Conservation (phyloP, 306 rosid genomes). For the Glycine soja region DNA sequence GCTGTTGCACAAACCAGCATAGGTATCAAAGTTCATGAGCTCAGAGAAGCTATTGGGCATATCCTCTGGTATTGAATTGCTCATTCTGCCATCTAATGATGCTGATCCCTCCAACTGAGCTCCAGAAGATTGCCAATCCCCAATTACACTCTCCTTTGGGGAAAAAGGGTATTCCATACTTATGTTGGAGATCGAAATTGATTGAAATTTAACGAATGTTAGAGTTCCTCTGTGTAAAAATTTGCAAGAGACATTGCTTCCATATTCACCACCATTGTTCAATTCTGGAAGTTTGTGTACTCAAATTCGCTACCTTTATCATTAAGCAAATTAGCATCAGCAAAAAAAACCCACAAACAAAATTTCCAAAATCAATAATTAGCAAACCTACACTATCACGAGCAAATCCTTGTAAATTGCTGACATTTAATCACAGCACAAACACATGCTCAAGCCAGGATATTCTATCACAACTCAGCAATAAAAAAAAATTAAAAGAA, state of each 20-base stretch:
- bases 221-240: slow-evolving; percentile 38
- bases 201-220: slow-evolving; percentile 12
- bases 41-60: slow-evolving; percentile 63
- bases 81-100: slow-evolving; percentile 54
- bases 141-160: slow-evolving; percentile 53
- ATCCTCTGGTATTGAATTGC: slow-evolving; percentile 57
- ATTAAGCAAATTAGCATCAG: slow-evolving; percentile 40
- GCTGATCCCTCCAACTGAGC: slow-evolving; percentile 56
- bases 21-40: slow-evolving; percentile 69
- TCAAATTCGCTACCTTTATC: slow-evolving; percentile 34
- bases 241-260: slow-evolving; percentile 26
- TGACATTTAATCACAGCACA: background rate
- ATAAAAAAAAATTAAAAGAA: background rate
- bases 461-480: slow-evolving; percentile 10
- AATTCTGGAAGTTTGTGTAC: slow-evolving; percentile 23
- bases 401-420: slow-evolving; percentile 3
- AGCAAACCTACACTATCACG: slow-evolving; percentile 2
- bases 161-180: slow-evolving; percentile 66
- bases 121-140: slow-evolving; percentile 57
- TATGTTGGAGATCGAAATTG: slow-evolving; percentile 30
- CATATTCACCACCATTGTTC: slow-evolving; percentile 20
- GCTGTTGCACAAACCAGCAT: slow-evolving; percentile 65
- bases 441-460: slow-evolving; percentile 14
- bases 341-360: background rate
- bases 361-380: slow-evolving; percentile 20